phyloP scores from a whole-genome alignment of 345 rosid genomes.

The Combretum micranthum region DNA sequence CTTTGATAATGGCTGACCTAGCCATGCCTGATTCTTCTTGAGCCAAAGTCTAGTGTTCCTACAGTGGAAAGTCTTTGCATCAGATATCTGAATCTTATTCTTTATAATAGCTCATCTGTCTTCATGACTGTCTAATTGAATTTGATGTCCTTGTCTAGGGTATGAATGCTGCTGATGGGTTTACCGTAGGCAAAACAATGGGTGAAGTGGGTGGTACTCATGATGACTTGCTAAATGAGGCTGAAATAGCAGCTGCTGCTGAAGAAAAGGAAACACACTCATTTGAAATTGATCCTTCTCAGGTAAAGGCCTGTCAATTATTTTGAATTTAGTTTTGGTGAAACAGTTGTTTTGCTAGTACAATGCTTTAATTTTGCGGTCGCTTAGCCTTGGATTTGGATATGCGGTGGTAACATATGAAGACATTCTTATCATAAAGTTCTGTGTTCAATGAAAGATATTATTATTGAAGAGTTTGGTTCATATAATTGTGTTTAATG shows the following conservation, averaged over 20 bases:
- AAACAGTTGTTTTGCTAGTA: neutral
- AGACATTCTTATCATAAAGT: no score
- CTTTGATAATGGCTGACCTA: no score
- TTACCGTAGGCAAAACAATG: conserved; percentile 55
- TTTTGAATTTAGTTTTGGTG: neutral
- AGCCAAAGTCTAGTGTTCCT: no score
- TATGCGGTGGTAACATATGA: no score
- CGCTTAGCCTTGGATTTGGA: no score
- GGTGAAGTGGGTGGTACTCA: conserved; percentile 65
- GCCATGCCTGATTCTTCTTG: no score
- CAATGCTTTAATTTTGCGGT: no score
- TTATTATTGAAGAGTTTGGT: no score
- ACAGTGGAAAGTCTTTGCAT: no score
- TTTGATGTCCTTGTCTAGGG: conserved; percentile 24
- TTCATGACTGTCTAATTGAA: neutral
- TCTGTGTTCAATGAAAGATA: no score
- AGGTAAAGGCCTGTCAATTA: conserved; percentile 30
- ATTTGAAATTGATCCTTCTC: conserved; percentile 84
- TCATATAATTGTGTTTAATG: no score
- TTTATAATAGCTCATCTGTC: neutral
- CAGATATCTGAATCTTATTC: neutral
- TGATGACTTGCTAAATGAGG: conserved; percentile 69
- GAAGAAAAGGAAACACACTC: conserved; percentile 94
- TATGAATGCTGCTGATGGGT: conserved; percentile 46
- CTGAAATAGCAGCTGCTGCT: conserved; percentile 86